phyloP scores from a whole-genome alignment of 1,139 yeast species.

The Yamadazyma diospyri region DNA sequence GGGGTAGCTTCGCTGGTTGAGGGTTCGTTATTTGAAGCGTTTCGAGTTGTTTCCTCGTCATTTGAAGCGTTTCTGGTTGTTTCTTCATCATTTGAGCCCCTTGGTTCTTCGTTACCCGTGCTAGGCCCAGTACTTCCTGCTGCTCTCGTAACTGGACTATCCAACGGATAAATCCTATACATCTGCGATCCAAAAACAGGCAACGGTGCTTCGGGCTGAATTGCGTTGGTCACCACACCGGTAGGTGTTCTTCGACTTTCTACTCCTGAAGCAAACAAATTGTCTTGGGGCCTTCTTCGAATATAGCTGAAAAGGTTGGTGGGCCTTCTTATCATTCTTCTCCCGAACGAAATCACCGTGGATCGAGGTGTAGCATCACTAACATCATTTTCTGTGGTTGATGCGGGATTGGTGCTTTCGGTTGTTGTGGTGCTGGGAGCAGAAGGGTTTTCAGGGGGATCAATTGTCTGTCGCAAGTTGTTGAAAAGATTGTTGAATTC shows the following conservation, averaged over 20 bases:
- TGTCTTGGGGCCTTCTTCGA: slow-evolving; percentile 15
- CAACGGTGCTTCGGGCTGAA: not conserved
- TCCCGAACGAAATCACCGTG: slow-evolving; percentile 1
- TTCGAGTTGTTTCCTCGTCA: not conserved
- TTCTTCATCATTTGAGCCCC: too few species aligned
- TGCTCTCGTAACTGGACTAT: not conserved
- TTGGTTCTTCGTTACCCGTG: too few species aligned
- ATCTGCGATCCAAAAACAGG: not conserved
- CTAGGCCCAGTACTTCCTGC: too few species aligned
- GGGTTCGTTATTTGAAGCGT: not conserved
- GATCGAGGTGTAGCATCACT: too few species aligned
- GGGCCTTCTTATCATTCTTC: slow-evolving; percentile 2
- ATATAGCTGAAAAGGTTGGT: slow-evolving; percentile 25
- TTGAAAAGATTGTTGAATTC: slow-evolving; percentile 8
- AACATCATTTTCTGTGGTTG: not conserved
- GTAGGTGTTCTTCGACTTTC: slow-evolving; percentile 46
- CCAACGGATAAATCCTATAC: not conserved
- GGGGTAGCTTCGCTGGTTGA: not conserved
- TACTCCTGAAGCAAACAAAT: slow-evolving; percentile 47
- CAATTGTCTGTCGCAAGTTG: slow-evolving; percentile 3
- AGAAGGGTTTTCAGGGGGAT: not conserved
- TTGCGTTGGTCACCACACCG: slow-evolving; percentile 37
- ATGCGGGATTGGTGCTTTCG: not conserved
- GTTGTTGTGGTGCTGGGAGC: not conserved
- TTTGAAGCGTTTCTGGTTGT: too few species aligned